These are phyloP conservation scores for Xylariaceae sp. DNA, from an alignment of 2,329 filamentous ascomycete genomes.

Conservation along the genomic window DNA sequence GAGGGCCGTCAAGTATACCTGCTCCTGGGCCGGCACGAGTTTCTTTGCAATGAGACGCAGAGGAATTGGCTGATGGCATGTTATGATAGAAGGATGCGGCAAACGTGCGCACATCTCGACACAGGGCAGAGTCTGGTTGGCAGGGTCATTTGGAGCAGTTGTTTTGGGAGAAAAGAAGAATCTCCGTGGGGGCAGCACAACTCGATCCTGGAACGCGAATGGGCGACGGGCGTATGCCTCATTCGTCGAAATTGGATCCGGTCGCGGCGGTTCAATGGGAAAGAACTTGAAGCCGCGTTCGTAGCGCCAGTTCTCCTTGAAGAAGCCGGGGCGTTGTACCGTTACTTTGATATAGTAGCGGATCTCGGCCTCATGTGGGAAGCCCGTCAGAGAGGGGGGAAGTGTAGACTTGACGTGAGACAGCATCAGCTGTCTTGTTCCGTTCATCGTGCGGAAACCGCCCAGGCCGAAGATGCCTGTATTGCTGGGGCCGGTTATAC, in stretches of 20 bases:
- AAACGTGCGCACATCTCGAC: conserved; percentile 74
- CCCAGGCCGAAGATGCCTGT: conserved; percentile 43
- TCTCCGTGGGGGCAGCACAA: conserved; percentile 39
- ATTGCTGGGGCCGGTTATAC: conserved; percentile 37
- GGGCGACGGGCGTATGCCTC: conserved; percentile 80
- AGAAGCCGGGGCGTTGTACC: conserved; percentile 77
- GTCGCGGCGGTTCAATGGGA: conserved; percentile 83
- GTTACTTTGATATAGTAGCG: conserved; percentile 96
- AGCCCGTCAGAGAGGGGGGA: conserved; percentile 82
- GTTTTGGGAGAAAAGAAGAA: conserved; percentile 51
- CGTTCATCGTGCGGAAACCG: conserved; percentile 57
- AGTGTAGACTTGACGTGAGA: conserved; percentile 78
- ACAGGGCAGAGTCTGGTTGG: conserved; percentile 51
- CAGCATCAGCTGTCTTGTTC: conserved; percentile 57
- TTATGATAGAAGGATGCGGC: conserved; percentile 81
- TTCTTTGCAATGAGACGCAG: conserved; percentile 76
- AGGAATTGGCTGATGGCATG: conserved; percentile 81
- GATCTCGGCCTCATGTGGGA: conserved; percentile 82
- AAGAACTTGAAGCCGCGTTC: conserved; percentile 74
- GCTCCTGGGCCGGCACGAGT: conserved; percentile 61
- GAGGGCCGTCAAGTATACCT: conserved; percentile 69
- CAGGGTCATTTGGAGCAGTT: conserved; percentile 26
- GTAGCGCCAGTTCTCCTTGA: conserved; percentile 81
- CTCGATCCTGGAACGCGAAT: conserved; percentile 49
- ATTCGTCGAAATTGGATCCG: conserved; percentile 53